Percentiles rank a stretch among this genome's conserved stretches.
Evolutionary conservation across 495 filamentous ascomycete species (phyloP).

Genomic region (Usnea hakonensis): DNA sequence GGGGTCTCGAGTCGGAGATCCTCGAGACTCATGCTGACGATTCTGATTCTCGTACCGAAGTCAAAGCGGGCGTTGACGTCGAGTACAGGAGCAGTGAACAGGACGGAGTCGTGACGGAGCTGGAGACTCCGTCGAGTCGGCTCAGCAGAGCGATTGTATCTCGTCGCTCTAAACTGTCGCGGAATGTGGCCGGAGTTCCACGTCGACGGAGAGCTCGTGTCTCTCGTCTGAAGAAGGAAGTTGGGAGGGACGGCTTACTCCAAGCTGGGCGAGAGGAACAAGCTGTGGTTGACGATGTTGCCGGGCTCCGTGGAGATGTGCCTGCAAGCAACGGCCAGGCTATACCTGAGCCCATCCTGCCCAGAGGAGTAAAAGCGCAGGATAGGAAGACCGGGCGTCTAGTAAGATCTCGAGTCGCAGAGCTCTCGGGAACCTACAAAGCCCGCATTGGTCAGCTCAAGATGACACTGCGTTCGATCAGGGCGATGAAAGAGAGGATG

Average conservation of each 20-base stretch:
- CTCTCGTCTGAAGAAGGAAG: neutral
- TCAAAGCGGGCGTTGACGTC: neutral
- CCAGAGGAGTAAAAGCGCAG: too few species aligned
- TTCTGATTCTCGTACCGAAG: neutral
- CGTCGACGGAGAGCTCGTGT: neutral
- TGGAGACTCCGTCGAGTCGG: neutral
- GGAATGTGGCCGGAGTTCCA: too few species aligned
- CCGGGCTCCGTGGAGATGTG: neutral
- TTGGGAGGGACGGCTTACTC: too few species aligned
- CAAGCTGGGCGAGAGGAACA: neutral
- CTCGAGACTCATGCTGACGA: neutral
- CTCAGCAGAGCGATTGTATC: neutral
- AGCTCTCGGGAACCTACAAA: too few species aligned
- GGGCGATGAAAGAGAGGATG: neutral
- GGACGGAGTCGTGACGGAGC: neutral
- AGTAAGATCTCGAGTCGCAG: too few species aligned
- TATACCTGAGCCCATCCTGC: too few species aligned
- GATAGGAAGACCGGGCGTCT: too few species aligned
- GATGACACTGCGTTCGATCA: too few species aligned
- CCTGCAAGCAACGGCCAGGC: neutral
- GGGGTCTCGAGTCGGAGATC: too few species aligned
- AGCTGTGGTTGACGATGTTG: neutral
- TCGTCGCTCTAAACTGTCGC: neutral
- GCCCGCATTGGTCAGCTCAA: too few species aligned
- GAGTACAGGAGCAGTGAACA: too few species aligned